Percentiles rank a stretch among this genome's conserved stretches.
These are phyloP conservation scores for Flaveria trinervia DNA, from an alignment of 129 eudicot genomes.

Conservation along the genomic window DNA sequence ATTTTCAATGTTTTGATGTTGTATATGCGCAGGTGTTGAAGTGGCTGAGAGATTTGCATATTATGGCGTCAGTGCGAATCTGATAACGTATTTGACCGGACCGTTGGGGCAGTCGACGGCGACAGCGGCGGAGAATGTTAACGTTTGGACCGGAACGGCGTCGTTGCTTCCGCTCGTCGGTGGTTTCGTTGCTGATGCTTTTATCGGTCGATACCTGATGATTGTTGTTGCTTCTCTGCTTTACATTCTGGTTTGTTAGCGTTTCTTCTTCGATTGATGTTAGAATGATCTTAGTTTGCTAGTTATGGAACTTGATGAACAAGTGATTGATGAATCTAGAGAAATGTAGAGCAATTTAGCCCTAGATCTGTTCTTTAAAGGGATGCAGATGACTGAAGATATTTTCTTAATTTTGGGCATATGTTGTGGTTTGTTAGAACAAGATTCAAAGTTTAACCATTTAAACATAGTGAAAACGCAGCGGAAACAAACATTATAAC, in stretches of 20 bases:
- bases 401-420: too few species aligned
- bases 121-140: slow-evolving; percentile 64
- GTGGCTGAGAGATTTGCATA: slow-evolving; percentile 71
- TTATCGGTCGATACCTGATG: slow-evolving; percentile 59
- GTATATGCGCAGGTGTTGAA: slow-evolving; percentile 50
- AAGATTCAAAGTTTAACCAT: too few species aligned
- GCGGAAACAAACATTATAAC: too few species aligned
- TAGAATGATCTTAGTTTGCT: not conserved
- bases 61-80: slow-evolving; percentile 52
- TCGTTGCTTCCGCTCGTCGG: slow-evolving; percentile 65
- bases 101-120: slow-evolving; percentile 72
- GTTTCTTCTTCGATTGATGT: not conserved
- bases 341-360: not conserved
- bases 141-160: slow-evolving; percentile 65
- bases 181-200: slow-evolving; percentile 68
- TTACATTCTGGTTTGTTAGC: slow-evolving; percentile 48
- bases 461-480: too few species aligned
- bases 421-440: too few species aligned
- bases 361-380: not conserved
- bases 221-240: slow-evolving; percentile 65
- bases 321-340: not conserved
- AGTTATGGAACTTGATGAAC: not conserved
- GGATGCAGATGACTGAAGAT: too few species aligned
- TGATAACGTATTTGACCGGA: slow-evolving; percentile 50
- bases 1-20: not conserved